Conservation (phyloP, 768 basidiomycete species). For the Kondoa malvinella region DNA sequence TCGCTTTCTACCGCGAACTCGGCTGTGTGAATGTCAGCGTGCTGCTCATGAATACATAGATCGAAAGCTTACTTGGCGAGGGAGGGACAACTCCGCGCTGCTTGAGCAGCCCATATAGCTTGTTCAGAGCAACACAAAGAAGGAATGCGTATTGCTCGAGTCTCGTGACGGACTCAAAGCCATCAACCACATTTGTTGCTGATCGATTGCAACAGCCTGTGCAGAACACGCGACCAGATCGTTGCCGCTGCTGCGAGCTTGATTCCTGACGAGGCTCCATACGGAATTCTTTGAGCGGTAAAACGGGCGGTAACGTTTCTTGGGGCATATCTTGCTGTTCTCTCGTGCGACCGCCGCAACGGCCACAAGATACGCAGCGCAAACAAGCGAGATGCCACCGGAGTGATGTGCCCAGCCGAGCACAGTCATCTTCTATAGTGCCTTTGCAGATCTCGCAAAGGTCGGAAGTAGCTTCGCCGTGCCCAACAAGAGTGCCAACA, state of each 20-base stretch:
- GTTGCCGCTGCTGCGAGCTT: not conserved
- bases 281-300: constrained; percentile 18
- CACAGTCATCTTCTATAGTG: constrained; percentile 95
- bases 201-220: constrained; percentile 37
- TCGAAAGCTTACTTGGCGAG: constrained; percentile 46
- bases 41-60: constrained; percentile 2
- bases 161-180: constrained; percentile 81
- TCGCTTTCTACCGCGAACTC: constrained; percentile 28
- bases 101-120: constrained; percentile 70
- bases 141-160: constrained; percentile 96
- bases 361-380: constrained; percentile 66
- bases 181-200: constrained; percentile 32
- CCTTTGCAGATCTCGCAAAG: constrained; percentile 71
- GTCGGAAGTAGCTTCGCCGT: constrained; percentile 50
- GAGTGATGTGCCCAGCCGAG: constrained; percentile 83
- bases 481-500: constrained; percentile 26
- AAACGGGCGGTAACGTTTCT: constrained; percentile 23
- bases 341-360: constrained; percentile 40
- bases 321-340: constrained; percentile 39
- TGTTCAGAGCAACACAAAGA: constrained; percentile 79
- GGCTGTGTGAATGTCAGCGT: constrained; percentile 28
- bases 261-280: constrained; percentile 5
- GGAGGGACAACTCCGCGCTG: constrained; percentile 78
- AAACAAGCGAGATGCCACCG: constrained; percentile 93
- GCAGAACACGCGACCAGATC: constrained; percentile 43